Percentiles rank a stretch among this genome's conserved stretches.
phyloP scores from a whole-genome alignment of 1,284 basidiomycete genomes.

The Ceratobasidium sp. region DNA sequence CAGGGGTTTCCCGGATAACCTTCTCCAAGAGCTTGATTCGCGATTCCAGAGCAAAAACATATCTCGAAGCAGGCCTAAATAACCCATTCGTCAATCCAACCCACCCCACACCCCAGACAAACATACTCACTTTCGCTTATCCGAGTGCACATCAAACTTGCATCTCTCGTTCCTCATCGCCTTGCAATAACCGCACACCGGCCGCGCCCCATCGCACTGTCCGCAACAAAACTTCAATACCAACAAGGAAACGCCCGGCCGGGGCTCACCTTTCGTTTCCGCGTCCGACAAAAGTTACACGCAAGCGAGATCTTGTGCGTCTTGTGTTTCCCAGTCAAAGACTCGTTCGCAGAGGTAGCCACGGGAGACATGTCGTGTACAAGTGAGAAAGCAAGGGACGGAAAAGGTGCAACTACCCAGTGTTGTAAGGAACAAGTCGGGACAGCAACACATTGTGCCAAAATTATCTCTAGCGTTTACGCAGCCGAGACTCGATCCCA shows the following conservation, averaged over 20 bases:
- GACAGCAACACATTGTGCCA: too few relatives aligned
- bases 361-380: too few relatives aligned
- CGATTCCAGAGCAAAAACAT: conserved; percentile 22
- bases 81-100: too few relatives aligned
- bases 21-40: conserved; percentile 35
- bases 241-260: neutral
- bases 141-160: conserved; percentile 29
- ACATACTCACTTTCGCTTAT: conserved; percentile 35
- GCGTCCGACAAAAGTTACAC: conserved; percentile 32
- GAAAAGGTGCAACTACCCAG: too few relatives aligned
- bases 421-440: too few relatives aligned
- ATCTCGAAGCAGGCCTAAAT: conserved; percentile 15
- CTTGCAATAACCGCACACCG: conserved; percentile 30
- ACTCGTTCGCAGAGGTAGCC: too few relatives aligned
- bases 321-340: conserved; percentile 1
- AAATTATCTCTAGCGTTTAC: too few relatives aligned
- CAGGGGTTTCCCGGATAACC: conserved; percentile 7
- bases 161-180: conserved; percentile 20
- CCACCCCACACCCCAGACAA: too few relatives aligned
- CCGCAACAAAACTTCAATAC: neutral
- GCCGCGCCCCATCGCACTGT: conserved; percentile 27
- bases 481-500: too few relatives aligned
- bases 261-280: conserved; percentile 39
- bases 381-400: too few relatives aligned
- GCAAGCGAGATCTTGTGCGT: conserved; percentile 26